phyloP scores from a whole-genome alignment of 2,329 filamentous ascomycete species.

The Xylariomycetidae sp. region DNA sequence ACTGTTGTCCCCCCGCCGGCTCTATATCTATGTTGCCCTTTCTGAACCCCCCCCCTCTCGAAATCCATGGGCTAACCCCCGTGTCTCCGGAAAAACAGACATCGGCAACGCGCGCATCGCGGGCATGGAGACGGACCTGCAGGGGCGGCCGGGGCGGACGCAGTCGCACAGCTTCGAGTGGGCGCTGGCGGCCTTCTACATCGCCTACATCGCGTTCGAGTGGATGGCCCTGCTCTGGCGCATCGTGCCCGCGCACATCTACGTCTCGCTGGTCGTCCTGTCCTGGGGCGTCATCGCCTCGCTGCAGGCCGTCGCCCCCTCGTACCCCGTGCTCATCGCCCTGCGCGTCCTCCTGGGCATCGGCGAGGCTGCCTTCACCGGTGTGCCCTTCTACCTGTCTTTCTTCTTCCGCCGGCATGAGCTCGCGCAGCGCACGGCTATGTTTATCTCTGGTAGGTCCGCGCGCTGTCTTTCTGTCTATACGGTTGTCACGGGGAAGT shows the following conservation, averaged over 20 bases:
- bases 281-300: constrained; percentile 77
- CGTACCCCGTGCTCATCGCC: constrained; percentile 52
- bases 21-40: too few species aligned
- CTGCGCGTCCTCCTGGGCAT: constrained; percentile 54
- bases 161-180: constrained; percentile 50
- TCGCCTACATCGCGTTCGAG: constrained; percentile 58
- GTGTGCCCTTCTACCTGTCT: constrained; percentile 57
- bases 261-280: constrained; percentile 53
- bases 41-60: too few species aligned
- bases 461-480: background rate
- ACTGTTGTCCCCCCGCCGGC: too few species aligned
- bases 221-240: constrained; percentile 61
- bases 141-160: constrained; percentile 41
- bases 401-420: constrained; percentile 64
- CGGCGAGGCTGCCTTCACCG: constrained; percentile 60
- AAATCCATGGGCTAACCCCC: too few species aligned
- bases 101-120: constrained; percentile 59
- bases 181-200: constrained; percentile 56
- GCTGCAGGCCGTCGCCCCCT: constrained; percentile 61
- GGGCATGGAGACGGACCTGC: constrained; percentile 56
- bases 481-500: too few species aligned
- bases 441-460: constrained; percentile 68
- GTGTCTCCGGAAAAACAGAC: constrained; percentile 31
- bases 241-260: constrained; percentile 53
- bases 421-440: constrained; percentile 75